phyloP scores from a whole-genome alignment of 2,329 filamentous ascomycete species.

The Thelonectria rubi region DNA sequence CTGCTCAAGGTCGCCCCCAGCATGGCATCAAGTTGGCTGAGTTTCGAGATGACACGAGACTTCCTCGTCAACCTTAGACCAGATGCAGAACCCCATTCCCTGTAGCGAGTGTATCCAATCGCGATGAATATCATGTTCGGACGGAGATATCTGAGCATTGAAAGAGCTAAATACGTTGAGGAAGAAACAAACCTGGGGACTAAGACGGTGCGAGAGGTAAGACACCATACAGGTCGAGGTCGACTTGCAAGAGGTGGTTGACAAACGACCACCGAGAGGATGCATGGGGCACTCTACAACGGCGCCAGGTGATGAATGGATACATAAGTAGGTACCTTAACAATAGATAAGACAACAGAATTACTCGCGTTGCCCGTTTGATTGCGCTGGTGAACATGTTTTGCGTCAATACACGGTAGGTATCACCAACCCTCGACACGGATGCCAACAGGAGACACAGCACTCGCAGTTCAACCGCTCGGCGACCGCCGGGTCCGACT shows the following conservation, averaged over 20 bases:
- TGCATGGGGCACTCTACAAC: conserved; percentile 5
- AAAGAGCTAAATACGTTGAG: not conserved
- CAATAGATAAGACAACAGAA: conserved; percentile 14
- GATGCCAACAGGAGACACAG: not conserved
- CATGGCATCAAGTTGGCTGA: conserved; percentile 98
- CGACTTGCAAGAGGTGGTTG: not conserved
- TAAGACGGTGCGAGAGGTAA: not conserved
- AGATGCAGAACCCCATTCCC: conserved; percentile 44
- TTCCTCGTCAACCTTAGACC: conserved; percentile 74
- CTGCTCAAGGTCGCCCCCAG: conserved; percentile 96
- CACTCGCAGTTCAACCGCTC: no score
- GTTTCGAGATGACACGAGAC: conserved; percentile 93
- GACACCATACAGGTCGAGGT: conserved; percentile 3
- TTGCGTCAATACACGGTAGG: no score
- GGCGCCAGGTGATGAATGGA: conserved; percentile 21
- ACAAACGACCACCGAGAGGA: not conserved
- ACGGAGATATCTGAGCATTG: conserved; percentile 1
- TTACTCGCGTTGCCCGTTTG: not conserved
- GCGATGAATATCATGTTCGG: conserved; percentile 32
- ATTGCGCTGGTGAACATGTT: not conserved
- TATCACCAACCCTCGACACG: not conserved
- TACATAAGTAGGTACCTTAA: conserved; percentile 16
- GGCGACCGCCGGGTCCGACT: no score
- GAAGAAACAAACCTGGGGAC: not conserved
- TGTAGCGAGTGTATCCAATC: conserved; percentile 39